Evolutionary conservation across 2,329 filamentous ascomycete genomes (phyloP).

Genomic region (Hypoxylon sp.): DNA sequence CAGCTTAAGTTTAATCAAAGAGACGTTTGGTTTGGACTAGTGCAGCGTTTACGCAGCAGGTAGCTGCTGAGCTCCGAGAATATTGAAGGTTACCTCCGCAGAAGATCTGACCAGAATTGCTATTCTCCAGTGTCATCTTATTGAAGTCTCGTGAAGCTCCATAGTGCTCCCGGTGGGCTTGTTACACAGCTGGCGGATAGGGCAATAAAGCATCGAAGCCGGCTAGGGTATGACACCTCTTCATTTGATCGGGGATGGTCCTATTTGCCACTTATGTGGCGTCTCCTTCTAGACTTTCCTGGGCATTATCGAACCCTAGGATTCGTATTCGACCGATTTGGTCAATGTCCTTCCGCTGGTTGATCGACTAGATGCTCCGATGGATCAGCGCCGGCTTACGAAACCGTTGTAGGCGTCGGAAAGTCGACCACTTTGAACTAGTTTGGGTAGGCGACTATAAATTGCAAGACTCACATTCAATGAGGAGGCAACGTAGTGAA

Average conservation of each 20-base stretch:
- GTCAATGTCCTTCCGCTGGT: neutral
- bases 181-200: neutral
- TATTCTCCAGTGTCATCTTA: neutral
- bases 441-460: too few species aligned
- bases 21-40: neutral
- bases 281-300: neutral
- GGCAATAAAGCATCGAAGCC: neutral
- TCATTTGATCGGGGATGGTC: neutral
- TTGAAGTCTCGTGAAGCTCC: neutral
- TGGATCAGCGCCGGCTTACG: neutral
- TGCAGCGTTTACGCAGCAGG: neutral
- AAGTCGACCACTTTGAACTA: too few species aligned
- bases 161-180: neutral
- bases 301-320: neutral
- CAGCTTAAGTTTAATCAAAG: neutral
- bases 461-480: too few species aligned
- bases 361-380: neutral
- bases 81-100: neutral
- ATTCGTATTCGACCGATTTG: neutral
- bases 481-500: too few species aligned
- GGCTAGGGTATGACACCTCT: neutral
- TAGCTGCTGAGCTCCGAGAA: neutral
- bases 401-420: too few species aligned
- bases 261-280: neutral
- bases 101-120: neutral